A percentile compares a stretch with the other conserved stretches of the same genome.
These are phyloP conservation scores for Cryphonectria carpinicola DNA, from an alignment of 2,329 filamentous ascomycete species.

Conservation along the genomic window DNA sequence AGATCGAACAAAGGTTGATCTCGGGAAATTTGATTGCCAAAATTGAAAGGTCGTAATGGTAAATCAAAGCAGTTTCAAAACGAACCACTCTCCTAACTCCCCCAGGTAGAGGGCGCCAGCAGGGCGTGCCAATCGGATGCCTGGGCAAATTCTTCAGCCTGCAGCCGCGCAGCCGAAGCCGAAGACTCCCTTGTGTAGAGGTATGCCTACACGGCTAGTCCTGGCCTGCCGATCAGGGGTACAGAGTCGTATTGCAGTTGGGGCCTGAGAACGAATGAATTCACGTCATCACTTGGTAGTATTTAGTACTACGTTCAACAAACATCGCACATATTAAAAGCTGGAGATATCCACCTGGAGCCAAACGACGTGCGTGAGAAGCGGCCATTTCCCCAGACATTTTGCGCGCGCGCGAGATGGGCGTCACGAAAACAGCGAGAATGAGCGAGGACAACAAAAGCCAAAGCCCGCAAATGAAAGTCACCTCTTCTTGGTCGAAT, in stretches of 20 bases:
- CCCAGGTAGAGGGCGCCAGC: not conserved
- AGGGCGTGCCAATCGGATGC: conserved; percentile 14
- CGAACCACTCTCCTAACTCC: not conserved
- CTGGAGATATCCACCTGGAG: not conserved
- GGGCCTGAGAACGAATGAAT: conserved; percentile 3
- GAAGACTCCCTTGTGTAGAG: not conserved
- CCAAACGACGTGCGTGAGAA: not conserved
- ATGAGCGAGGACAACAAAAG: not conserved
- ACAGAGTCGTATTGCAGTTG: conserved; percentile 14
- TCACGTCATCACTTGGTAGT: not conserved
- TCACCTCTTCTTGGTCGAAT: not conserved
- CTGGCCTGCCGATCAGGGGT: conserved; percentile 25
- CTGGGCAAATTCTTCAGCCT: conserved; percentile 23
- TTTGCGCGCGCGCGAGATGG: not conserved
- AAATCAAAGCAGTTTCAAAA: conserved; percentile 13
- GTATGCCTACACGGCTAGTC: conserved; percentile 18
- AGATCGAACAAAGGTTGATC: not conserved
- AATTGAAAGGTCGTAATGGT: conserved; percentile 20
- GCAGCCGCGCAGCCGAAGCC: conserved; percentile 2
- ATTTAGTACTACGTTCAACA: not conserved
- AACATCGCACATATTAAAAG: not conserved
- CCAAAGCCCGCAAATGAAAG: not conserved
- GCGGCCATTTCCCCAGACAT: not conserved
- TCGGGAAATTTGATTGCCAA: not conserved
- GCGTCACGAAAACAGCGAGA: not conserved